Evolutionary conservation across 169 alveolate genomes (phyloP), one percentile per base, ranked within the genome.

Genomic region (Plasmodium fragile): DNA sequence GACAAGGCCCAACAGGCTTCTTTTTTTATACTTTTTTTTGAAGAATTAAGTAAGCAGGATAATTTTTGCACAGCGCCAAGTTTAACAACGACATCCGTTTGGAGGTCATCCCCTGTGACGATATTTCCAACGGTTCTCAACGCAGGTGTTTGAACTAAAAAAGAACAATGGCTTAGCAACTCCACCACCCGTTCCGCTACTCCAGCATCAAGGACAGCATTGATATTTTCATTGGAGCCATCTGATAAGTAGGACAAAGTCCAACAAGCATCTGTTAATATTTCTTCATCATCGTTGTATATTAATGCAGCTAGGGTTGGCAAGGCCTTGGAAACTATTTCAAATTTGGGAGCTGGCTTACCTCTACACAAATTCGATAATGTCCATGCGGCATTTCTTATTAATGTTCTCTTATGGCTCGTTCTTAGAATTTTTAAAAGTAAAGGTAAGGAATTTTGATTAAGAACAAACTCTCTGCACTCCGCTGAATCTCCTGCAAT

Each of bases 1-100:
- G 99, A 97, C 22, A 99, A 93, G 3, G 99, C 96, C 99, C 99
- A 99, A 93, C 99, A 98, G 25, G 99, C 99, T 94, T 99, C 99
- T 97, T 98, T 99, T 87, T 98, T 97, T 11, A 99, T 96, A 28
- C 98, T 95, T 95, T 97, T 98, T 95, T 97, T 98, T 28, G 98
- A 96, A 43, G 99, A 96, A 70, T 95, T 95, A 41, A 98, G 89
- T 43, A 98, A 96, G 75, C 93, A 94, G 71, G 96, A 93, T 77
- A 99, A 94, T 53, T 95, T 81, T 1, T 97, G 97, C 18, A 98
- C 96, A 28, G 98, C 98, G n/a, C 99, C 99, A 80, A 97, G 96
- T 55, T 97, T 97, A 16, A 99, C 95, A 77, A 98, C 98, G 49
- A 95, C 95, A 92, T 98, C 98, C 39, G 99, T 99, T 92, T 99